Base-by-base conservation (phyloP, 1,284 basidiomycete species). In the Microbotryum silenes-acaulis region DNA sequence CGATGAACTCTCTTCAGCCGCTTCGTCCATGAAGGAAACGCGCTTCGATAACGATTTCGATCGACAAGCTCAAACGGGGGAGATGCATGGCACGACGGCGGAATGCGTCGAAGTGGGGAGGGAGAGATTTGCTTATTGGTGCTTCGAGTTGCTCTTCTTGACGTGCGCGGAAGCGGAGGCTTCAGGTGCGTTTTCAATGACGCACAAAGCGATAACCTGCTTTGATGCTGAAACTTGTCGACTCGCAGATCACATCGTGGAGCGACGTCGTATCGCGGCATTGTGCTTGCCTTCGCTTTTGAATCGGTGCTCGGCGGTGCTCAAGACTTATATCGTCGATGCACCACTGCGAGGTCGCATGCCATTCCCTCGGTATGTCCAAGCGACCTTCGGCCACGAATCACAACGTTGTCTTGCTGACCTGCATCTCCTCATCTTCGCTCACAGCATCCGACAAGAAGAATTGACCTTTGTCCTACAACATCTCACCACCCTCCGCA, bases 121-220 rank as follows among this genome's bases (percentile, higher is more conserved):
- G 53, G 92, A 97, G 75, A 79, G 87, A 10, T 91, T 92, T 72
- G 86, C 88, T 9, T 96, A 91, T 76, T 97, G 92, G 91, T 91
- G 89, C 69, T 87, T 97, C 64, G 91, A 96, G 71, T 76, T 94
- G 27, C 75, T 97, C 20, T 91, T 96, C 74, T 74, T 87, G 65
- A 80, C 88, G 27, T 91, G 87, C 70, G 85, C 85, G 0, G 78
- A 83, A 67, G 77, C 78, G 50, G 16, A 46, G 5, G 56, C 55
- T 1, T 23, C 48, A 27, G 57, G 77, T 69, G 37, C 23, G 62
- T 10, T 6, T 48, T 48, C 10, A 9, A 27, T 48, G 25, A 8
- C 23, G 49, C 12, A 46, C 27, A n/a, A 27, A 48, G 21, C n/a
- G 14, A 51, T 50, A 8, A 20, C 12, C 44, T 55, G 53, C 56